These are phyloP conservation scores for Colletotrichum eremochloae DNA, from an alignment of 2,329 filamentous ascomycete genomes.

Conservation along the genomic window DNA sequence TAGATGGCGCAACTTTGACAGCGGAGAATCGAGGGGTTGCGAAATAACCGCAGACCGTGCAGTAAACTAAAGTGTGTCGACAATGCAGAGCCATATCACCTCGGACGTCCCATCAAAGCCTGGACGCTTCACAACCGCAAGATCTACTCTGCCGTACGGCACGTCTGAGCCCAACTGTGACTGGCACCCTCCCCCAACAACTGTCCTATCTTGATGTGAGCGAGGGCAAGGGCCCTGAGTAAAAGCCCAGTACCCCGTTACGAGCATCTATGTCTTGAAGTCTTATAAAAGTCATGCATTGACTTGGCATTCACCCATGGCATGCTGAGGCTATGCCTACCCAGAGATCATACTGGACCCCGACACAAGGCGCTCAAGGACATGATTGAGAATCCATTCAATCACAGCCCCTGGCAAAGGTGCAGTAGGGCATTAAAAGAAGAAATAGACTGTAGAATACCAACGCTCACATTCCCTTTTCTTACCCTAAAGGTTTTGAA, in stretches of 20 bases:
- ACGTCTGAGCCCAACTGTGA: background rate
- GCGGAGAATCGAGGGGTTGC: background rate
- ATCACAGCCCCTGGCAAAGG: constrained; percentile 1
- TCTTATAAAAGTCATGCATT: background rate
- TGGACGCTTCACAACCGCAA: background rate
- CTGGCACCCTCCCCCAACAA: background rate
- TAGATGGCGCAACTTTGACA: background rate
- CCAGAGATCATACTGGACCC: background rate
- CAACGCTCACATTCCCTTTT: constrained; percentile 32
- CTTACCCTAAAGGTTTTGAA: constrained; percentile 57
- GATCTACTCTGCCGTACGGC: background rate
- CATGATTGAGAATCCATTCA: background rate
- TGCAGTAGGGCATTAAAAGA: constrained; percentile 2
- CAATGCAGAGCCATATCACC: background rate
- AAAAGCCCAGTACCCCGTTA: background rate
- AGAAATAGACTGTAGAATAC: constrained; percentile 2
- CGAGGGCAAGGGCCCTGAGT: background rate
- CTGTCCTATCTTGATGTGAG: background rate
- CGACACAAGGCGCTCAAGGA: no score
- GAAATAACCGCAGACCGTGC: background rate
- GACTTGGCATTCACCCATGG: background rate
- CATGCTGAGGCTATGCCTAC: no score
- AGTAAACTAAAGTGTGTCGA: background rate
- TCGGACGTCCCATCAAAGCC: background rate
- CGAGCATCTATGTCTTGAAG: background rate